Conservation (phyloP, 345 rosid species). For the Arabidopsis arenosa region DNA sequence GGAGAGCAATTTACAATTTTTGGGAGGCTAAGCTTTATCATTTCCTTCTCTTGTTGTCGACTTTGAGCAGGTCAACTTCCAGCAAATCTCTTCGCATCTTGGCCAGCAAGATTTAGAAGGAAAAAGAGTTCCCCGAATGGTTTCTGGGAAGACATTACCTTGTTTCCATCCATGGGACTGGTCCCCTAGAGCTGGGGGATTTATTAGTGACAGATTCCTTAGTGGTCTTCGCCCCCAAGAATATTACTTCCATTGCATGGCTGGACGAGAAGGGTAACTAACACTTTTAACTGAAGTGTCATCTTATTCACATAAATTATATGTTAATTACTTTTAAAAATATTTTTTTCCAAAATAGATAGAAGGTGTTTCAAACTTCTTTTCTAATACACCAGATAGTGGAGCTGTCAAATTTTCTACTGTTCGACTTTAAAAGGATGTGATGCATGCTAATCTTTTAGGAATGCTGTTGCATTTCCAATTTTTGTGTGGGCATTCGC, state of each 20-base stretch:
- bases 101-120: slow-evolving; percentile 99
- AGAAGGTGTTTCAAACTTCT: neutral
- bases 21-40: slow-evolving; percentile 12
- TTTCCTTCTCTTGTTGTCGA: slow-evolving; percentile 25
- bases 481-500: neutral
- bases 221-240: slow-evolving; percentile 99
- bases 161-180: slow-evolving; percentile 98
- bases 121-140: slow-evolving; percentile 97
- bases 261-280: slow-evolving; percentile 97
- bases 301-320: neutral
- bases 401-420: slow-evolving; percentile 1
- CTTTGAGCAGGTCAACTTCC: slow-evolving; percentile 88
- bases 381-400: neutral
- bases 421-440: neutral
- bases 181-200: slow-evolving; percentile 98
- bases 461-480: neutral
- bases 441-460: neutral
- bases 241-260: slow-evolving; percentile 99
- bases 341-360: neutral
- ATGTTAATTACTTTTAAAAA: neutral
- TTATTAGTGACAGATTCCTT: slow-evolving; percentile 91
- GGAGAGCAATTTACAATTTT: neutral
- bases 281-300: neutral
- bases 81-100: slow-evolving; percentile 93
- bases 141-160: slow-evolving; percentile 97